Percentiles rank a stretch among this genome's conserved stretches.
Evolutionary conservation across 2,329 filamentous ascomycete species (phyloP).

Genomic region (Ophiostoma quercus): DNA sequence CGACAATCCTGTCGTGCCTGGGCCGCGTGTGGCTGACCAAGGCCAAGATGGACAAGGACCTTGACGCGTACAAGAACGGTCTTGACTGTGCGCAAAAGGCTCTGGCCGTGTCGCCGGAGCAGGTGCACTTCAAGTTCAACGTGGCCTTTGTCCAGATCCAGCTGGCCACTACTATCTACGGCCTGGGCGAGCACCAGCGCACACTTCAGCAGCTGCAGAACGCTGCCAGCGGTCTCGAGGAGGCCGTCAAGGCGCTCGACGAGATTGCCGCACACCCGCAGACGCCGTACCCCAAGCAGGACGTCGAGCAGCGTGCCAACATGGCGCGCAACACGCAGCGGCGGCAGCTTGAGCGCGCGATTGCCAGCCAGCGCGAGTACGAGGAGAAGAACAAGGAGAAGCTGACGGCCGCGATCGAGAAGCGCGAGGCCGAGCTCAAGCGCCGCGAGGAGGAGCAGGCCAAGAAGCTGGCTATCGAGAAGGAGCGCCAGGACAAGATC

Average conservation of each 20-base stretch:
- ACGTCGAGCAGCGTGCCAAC: constrained; percentile 90
- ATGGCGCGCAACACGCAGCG: constrained; percentile 96
- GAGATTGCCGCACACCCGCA: constrained; percentile 58
- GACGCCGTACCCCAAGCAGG: constrained; percentile 81
- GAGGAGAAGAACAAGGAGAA: constrained; percentile 90
- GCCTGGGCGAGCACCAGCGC: constrained; percentile 68
- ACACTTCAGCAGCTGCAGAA: constrained; percentile 75
- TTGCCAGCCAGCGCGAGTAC: constrained; percentile 81
- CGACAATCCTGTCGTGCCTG: constrained; percentile 75
- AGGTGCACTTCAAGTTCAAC: constrained; percentile 93
- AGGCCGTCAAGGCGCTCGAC: constrained; percentile 70
- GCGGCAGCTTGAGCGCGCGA: constrained; percentile 80
- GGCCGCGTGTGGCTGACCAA: constrained; percentile 82
- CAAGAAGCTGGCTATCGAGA: constrained; percentile 61
- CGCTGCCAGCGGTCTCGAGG: constrained; percentile 70
- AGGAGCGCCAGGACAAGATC: constrained; percentile 72
- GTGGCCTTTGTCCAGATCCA: constrained; percentile 97
- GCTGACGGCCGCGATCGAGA: constrained; percentile 71
- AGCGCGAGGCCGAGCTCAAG: constrained; percentile 73
- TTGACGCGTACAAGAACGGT: constrained; percentile 53
- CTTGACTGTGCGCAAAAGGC: constrained; percentile 64
- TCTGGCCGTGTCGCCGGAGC: constrained; percentile 70
- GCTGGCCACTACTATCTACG: constrained; percentile 74
- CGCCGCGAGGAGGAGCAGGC: constrained; percentile 72
- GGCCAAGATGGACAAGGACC: constrained; percentile 58